Conservation (phyloP, 108 stramenopile genomes). For the Skeletonema menzelii region DNA sequence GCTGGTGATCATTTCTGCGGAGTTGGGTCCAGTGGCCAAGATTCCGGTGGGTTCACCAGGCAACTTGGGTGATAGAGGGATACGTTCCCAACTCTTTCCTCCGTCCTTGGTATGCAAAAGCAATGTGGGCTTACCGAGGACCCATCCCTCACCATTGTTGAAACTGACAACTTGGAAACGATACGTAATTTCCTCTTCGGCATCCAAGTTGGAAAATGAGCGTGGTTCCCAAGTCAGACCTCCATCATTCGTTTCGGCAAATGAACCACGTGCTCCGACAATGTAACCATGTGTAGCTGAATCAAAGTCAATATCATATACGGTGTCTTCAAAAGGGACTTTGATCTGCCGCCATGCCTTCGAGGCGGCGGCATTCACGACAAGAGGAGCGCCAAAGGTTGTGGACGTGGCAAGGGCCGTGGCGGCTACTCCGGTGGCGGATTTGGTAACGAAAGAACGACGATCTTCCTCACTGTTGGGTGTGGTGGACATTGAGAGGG, state of each 20-base stretch:
- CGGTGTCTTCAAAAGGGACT: conserved; percentile 87
- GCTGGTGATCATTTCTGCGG: conserved; percentile 96
- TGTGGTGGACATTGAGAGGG: conserved; percentile 19
- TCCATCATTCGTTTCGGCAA: conserved; percentile 95
- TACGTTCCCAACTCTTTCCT: conserved; percentile 95
- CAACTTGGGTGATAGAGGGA: conserved; percentile 96
- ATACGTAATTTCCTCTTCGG: conserved; percentile 95
- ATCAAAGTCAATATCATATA: conserved; percentile 97
- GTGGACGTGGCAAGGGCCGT: conserved; percentile 34
- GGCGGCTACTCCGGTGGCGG: conserved; percentile 53
- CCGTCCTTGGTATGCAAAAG: conserved; percentile 93
- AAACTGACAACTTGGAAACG: conserved; percentile 89
- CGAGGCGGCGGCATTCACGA: conserved; percentile 64
- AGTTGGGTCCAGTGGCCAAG: conserved; percentile 80
- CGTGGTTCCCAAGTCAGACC: conserved; percentile 93
- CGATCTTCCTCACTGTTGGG: conserved; percentile 47
- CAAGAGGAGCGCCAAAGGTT: conserved; percentile 29
- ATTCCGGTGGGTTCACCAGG: conserved; percentile 95
- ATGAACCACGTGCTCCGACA: conserved; percentile 96
- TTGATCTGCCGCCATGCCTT: conserved; percentile 78
- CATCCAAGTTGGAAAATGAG: conserved; percentile 94
- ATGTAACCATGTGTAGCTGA: conserved; percentile 90
- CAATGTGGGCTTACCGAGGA: conserved; percentile 94
- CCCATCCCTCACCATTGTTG: conserved; percentile 93
- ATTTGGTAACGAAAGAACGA: conserved; percentile 72